Percentiles rank a stretch among this genome's conserved stretches.
Conservation (phyloP, 2,329 filamentous ascomycete species). For the Alternaria infectoria region DNA sequence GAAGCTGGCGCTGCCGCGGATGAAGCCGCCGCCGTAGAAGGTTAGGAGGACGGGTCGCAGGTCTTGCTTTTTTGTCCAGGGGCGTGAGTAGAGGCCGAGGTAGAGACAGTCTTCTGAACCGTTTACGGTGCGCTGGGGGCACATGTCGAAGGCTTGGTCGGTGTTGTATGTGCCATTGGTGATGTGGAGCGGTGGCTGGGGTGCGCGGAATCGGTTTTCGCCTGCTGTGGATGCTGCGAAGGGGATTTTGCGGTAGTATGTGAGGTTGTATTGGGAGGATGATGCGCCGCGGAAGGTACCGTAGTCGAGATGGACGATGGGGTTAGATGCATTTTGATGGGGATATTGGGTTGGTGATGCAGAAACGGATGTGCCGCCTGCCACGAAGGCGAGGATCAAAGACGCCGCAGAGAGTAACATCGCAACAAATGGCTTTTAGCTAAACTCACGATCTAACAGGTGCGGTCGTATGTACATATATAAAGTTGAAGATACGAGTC, state of each 20-base stretch:
- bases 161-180: conserved; percentile 61
- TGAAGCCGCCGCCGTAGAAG: conserved; percentile 68
- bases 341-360: conserved; percentile 13
- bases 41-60: conserved; percentile 64
- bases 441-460: background rate
- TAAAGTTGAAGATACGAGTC: background rate
- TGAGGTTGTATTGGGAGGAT: conserved; percentile 61
- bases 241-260: conserved; percentile 66
- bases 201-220: conserved; percentile 65
- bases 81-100: conserved; percentile 65
- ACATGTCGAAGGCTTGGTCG: conserved; percentile 63
- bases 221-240: conserved; percentile 66
- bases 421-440: background rate
- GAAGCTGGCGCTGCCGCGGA: conserved; percentile 63
- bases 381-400: conserved; percentile 12
- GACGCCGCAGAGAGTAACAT: conserved; percentile 18
- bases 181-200: conserved; percentile 61
- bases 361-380: conserved; percentile 2
- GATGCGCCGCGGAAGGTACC: conserved; percentile 60
- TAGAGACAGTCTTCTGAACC: conserved; percentile 68
- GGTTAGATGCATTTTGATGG: conserved; percentile 17
- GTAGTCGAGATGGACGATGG: conserved; percentile 42
- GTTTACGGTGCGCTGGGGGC: conserved; percentile 62
- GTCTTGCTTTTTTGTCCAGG: conserved; percentile 54
- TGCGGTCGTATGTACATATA: background rate